Evolutionary conservation across 768 basidiomycete genomes (phyloP), one percentile per base, ranked within the genome.

Genomic region (Boletus pseudopeckii): DNA sequence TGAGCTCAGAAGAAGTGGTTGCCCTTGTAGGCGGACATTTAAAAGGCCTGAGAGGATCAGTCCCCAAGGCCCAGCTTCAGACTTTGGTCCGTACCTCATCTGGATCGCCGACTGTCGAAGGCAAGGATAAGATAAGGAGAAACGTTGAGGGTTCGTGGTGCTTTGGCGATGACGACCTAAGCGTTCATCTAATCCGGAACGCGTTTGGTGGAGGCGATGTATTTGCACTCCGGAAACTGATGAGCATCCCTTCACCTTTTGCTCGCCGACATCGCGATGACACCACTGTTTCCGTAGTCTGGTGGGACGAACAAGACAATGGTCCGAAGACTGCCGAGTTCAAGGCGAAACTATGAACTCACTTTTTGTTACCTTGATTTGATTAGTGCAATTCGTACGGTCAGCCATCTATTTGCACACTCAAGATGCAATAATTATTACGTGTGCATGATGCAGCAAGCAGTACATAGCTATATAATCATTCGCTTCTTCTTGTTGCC

Each of bases 201-300:
- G 90, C 92, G n/a, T 83, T 94, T 54, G 91, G 91, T n/a, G 92
- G 93, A 30, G 88, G 81, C 2, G 81, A 94, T 64, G 75, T 80
- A 50, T 64, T 53, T 44, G 70, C 71, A 46, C 75, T 95, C 54
- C 78, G 83, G 46, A 77, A 74, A 65, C 56, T 83, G 51, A 72
- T 93, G 64, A 92, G 90, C 68, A 92, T 95, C 42, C 90, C 92
- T n/a, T 76, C 88, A 6, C 90, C 90, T 15, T 71, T 81, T 58
- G 84, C 91, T 26, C 77, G 92, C 61, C 76, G 86, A 50, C 88
- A 83, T 66, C 78, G 92, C 41, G 92, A 95, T 64, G 92, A 95
- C 67, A 79, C 87, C 32, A 92, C 89, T 1, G 91, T 91, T 20
- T 90, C 88, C 14, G 90, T 90, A 33, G 79, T 90, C 24, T 90